Evolutionary conservation across 768 basidiomycete genomes (phyloP).

Genomic region (Agaricus blazei): DNA sequence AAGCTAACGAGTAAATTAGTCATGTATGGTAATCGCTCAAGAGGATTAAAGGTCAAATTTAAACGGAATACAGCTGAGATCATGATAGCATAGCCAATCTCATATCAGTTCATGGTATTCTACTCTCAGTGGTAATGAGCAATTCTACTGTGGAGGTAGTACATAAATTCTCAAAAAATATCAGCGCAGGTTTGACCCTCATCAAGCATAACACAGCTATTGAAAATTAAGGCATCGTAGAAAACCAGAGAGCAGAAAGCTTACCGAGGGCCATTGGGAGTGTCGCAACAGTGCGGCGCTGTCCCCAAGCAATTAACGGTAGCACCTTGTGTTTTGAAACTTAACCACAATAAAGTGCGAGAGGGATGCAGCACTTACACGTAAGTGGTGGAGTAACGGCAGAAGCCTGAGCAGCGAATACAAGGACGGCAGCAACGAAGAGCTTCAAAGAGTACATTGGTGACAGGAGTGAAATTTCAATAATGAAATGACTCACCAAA

Average conservation of each 20-base stretch:
- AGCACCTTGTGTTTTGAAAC: background rate
- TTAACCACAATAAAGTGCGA: too few species aligned
- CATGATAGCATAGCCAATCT: too few species aligned
- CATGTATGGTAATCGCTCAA: too few species aligned
- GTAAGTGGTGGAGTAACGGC: background rate
- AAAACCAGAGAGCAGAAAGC: background rate
- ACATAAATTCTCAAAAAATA: background rate
- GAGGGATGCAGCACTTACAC: background rate
- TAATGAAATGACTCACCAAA: too few species aligned
- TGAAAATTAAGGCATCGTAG: background rate
- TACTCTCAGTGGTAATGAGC: too few species aligned
- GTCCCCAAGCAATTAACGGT: background rate
- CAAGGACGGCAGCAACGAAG: background rate
- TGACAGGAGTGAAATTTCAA: too few species aligned
- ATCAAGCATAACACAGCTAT: background rate
- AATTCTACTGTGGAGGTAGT: too few species aligned
- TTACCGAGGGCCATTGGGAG: conserved; percentile 1
- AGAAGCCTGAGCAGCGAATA: background rate
- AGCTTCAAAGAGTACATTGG: conserved; percentile 2
- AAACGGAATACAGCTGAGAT: too few species aligned
- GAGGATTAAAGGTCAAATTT: too few species aligned
- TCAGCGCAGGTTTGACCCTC: background rate
- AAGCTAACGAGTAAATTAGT: too few species aligned
- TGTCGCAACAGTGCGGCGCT: background rate
- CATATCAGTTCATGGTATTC: too few species aligned